Conservation (phyloP, 768 basidiomycete species). For the Boletus eberwhitei region DNA sequence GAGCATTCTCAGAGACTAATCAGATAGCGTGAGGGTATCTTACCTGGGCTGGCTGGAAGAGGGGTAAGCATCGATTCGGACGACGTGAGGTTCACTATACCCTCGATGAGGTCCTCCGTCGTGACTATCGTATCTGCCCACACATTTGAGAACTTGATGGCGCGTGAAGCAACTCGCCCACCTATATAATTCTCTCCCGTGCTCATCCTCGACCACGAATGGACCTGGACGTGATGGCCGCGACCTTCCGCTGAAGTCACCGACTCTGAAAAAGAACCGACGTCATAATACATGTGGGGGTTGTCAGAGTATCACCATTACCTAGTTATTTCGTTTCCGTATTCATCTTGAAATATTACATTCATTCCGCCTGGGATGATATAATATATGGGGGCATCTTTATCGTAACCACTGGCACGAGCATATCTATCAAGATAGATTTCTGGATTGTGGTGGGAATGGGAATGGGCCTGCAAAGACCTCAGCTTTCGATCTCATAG, state of each 20-base stretch:
- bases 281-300: background rate
- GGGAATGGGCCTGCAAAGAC: constrained; percentile 21
- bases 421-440: constrained; percentile 21
- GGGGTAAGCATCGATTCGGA: constrained; percentile 23
- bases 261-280: constrained; percentile 39
- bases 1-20: constrained; percentile 6
- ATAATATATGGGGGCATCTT: constrained; percentile 44
- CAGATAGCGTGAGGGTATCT: background rate
- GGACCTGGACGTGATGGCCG: constrained; percentile 35
- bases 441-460: constrained; percentile 27
- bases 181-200: constrained; percentile 59
- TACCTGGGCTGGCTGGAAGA: constrained; percentile 19
- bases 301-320: constrained; percentile 19
- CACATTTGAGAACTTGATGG: background rate
- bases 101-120: constrained; percentile 23
- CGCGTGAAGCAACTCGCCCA: constrained; percentile 18
- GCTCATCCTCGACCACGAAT: constrained; percentile 56
- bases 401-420: constrained; percentile 15
- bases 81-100: constrained; percentile 26
- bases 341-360: constrained; percentile 65
- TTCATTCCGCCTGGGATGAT: constrained; percentile 63
- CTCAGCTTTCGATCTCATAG: constrained; percentile 5
- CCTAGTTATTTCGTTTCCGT: constrained; percentile 64
- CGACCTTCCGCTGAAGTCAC: constrained; percentile 41
- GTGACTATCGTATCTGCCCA: constrained; percentile 25